Evolutionary conservation across 1,284 basidiomycete genomes (phyloP), one percentile per base, ranked within the genome.

Genomic region (Ustilago hordei): DNA sequence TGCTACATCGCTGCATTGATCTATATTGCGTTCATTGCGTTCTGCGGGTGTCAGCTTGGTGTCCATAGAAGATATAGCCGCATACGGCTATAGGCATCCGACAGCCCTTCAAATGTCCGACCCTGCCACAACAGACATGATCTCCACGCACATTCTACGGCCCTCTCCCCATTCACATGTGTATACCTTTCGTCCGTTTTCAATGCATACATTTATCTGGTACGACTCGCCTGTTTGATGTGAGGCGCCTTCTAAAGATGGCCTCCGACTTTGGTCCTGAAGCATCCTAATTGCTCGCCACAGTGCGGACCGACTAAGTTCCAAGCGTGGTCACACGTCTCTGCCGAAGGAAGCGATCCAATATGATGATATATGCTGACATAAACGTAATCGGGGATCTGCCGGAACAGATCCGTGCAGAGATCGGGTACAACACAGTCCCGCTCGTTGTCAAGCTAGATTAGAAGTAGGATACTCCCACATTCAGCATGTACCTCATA

Each of bases 1-100:
- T 89, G 88, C 80, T 90, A 89, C 76, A 80, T 86, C 34, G 88
- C 89, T 6, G 89, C 89, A 0, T 71, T 88, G 19, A 85, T 89
- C 53, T 90, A 89, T 65, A 87, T 86, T 17, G 86, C 73, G 2
- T 88, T 89, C 75, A 82, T 89, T 28, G 87, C 83, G 5, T 89
- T 89, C 80, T 90, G 89, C 74, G 87, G 87, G 19, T 86, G 88
- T 61, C 89, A 90, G 83, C 59, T 85, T 23, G 80, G 78, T 5
- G 83, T 81, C 8, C 72, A 84, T 56, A 53, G 72, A 60, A 72
- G 84, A 50, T 85, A 85, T 64, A 78, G 75, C 45, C 75, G 84
- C 53, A 85, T 85, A 36, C 76, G 79, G 34, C 59, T 85, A 9
- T 81, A 59, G 47, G 2, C 15, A 17, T 15, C 7, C 39, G 6